Conservation (phyloP, 2,329 filamentous ascomycete species). For the Alternaria sp. region DNA sequence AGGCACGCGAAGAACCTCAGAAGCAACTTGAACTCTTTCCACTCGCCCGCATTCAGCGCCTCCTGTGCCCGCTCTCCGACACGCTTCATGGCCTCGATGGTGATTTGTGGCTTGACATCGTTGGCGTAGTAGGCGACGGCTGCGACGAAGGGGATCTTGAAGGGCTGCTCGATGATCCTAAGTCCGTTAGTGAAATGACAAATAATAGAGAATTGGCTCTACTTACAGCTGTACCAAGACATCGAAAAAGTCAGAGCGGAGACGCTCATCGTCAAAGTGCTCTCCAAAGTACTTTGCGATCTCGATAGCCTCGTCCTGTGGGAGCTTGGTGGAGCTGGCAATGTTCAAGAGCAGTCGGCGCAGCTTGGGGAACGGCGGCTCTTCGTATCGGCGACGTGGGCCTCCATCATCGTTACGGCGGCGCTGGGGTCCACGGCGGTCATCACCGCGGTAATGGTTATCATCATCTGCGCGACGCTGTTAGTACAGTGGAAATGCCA, state of each 20-base stretch:
- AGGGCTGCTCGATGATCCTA: constrained; percentile 82
- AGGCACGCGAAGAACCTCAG: constrained; percentile 89
- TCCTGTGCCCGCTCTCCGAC: constrained; percentile 68
- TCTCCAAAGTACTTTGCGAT: constrained; percentile 72
- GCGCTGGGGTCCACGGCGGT: constrained; percentile 40
- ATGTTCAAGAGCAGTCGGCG: constrained; percentile 46
- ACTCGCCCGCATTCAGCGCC: constrained; percentile 74
- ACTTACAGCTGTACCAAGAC: constrained; percentile 75
- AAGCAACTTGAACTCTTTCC: constrained; percentile 89
- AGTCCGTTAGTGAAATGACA: constrained; percentile 14
- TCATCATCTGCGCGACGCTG: constrained; percentile 34
- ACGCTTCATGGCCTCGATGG: constrained; percentile 71
- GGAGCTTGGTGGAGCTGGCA: constrained; percentile 46
- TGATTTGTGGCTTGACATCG: constrained; percentile 75
- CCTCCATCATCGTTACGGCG: constrained; percentile 37
- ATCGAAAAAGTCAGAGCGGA: constrained; percentile 74
- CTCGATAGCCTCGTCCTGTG: constrained; percentile 46
- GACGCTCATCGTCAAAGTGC: constrained; percentile 77
- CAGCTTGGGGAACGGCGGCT: constrained; percentile 43
- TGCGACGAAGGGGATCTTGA: constrained; percentile 96
- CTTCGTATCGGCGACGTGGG: constrained; percentile 45
- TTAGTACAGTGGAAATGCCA: constrained; percentile 7
- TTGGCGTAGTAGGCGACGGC: constrained; percentile 83
- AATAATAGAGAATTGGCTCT: neutral
- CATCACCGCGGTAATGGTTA: constrained; percentile 33